Base-by-base conservation (phyloP, 306 rosid genomes). In the Cucurbita maxima region DNA sequence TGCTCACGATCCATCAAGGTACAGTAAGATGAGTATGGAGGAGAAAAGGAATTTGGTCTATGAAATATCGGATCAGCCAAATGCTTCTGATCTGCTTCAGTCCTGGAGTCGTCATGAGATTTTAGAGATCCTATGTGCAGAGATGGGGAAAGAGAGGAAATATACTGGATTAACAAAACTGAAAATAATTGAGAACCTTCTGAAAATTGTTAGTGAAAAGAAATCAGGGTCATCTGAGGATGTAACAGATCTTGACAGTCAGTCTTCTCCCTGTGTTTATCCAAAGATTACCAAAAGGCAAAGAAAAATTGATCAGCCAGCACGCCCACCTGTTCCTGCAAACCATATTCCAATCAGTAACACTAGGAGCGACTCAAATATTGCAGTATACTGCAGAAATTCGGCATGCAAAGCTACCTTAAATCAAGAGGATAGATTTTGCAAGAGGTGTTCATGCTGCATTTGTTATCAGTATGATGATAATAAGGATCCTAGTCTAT, bases 81-180 rank as follows among this genome's bases (percentile, higher is more conserved):
- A 86, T 71, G 99, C 99, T 71, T 79, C 87, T n/a, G 97, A 95
- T 79, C 67, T 84, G 78, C 86, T 95, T 41, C 99, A 91, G 84
- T 82, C 91, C 34, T 95, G 99, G 96, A 95, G 96, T 76, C 99
- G 97, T 64, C 96, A 89, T 77, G 97, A 95, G 81, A 91, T 95
- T 81, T 81, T 95, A 55, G 96, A 95, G 83, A 85, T 95, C 79
- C 78, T 95, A 64, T 95, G 99, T 82, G 96, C 87, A 44, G 99
- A 95, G 84, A 87, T 95, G 99, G 99, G 99, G 61, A 95, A 95
- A 81, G 99, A 95, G 80, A 91, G 99, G 82, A 95, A 95, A 82
- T 95, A 95, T 75, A 95, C 99, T 22, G 99, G 99, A 52, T 70
- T 95, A 79, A 95, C 99, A 22, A 95, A 95, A 87, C 59, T 95